These are phyloP conservation scores for Citrus reticulata DNA, from an alignment of 345 rosid species.

Conservation along the genomic window DNA sequence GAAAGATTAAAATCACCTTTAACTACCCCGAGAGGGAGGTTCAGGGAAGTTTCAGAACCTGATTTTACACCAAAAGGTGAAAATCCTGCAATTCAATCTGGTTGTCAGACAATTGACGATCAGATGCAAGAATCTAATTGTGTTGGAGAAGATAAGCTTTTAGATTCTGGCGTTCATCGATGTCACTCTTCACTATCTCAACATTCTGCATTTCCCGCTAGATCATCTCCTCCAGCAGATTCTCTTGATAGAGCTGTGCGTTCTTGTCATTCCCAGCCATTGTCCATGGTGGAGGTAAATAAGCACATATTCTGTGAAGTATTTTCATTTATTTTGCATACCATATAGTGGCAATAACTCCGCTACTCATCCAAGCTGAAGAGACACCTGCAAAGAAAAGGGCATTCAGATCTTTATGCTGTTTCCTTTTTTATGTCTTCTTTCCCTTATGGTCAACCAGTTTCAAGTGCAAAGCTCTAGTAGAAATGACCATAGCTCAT, in stretches of 20 bases:
- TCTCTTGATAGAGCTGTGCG: conserved; percentile 53
- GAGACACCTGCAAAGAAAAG: neutral
- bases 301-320: neutral
- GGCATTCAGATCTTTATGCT: neutral
- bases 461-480: neutral
- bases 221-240: conserved; percentile 50
- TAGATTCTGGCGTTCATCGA: conserved; percentile 61
- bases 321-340: neutral
- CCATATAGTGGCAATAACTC: neutral
- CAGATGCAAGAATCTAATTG: conserved; percentile 30
- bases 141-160: conserved; percentile 36
- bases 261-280: conserved; percentile 81
- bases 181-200: conserved; percentile 86
- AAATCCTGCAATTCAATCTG: conserved; percentile 36
- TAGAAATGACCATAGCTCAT: neutral
- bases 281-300: conserved; percentile 73
- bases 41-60: conserved; percentile 36
- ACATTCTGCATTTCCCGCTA: conserved; percentile 45
- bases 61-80: conserved; percentile 37
- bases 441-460: neutral
- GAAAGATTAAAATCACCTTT: conserved; percentile 45
- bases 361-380: neutral
- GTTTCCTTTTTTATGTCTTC: neutral
- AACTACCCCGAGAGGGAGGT: conserved; percentile 40
- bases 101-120: conserved; percentile 31